Evolutionary conservation across 495 filamentous ascomycete species (phyloP).

Genomic region (Lineolata rhizophorae): DNA sequence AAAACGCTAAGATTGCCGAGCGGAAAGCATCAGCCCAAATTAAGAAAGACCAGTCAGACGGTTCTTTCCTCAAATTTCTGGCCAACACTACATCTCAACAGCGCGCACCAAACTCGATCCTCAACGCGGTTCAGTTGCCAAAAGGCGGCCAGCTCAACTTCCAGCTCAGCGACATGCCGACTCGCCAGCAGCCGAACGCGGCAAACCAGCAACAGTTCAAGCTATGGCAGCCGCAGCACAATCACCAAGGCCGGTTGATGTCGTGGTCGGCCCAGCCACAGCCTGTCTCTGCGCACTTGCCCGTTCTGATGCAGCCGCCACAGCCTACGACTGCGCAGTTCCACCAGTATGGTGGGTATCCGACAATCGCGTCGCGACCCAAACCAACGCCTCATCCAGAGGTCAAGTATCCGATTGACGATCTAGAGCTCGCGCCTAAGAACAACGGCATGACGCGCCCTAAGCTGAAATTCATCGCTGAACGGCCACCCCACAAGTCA

Average conservation of each 20-base stretch:
- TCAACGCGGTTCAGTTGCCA: too few relatives aligned
- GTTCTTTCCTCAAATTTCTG: slow-evolving; percentile 4
- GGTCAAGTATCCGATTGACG: slow-evolving; percentile 88
- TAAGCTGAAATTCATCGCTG: slow-evolving; percentile 51
- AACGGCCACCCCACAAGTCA: too few relatives aligned
- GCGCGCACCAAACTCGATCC: too few relatives aligned
- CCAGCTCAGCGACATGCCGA: too few relatives aligned
- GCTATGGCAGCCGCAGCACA: not conserved
- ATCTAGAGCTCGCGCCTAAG: slow-evolving; percentile 52
- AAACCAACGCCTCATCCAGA: slow-evolving; percentile 44
- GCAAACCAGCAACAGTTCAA: too few relatives aligned
- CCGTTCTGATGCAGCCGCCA: too few relatives aligned
- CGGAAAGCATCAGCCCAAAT: slow-evolving; percentile 4
- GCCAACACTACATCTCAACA: too few relatives aligned
- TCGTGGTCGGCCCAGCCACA: not conserved
- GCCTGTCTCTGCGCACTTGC: too few relatives aligned
- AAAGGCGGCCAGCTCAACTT: not conserved
- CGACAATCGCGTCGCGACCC: not conserved
- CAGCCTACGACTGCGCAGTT: too few relatives aligned
- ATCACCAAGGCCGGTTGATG: not conserved
- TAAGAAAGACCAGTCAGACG: slow-evolving; percentile 1
- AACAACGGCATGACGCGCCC: slow-evolving; percentile 41
- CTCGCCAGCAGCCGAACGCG: not conserved
- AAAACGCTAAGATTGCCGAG: slow-evolving; percentile 24
- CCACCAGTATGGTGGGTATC: not conserved